Base-by-base conservation (phyloP, 2,329 filamentous ascomycete species). In the Pyrenophora tritici-repentis region DNA sequence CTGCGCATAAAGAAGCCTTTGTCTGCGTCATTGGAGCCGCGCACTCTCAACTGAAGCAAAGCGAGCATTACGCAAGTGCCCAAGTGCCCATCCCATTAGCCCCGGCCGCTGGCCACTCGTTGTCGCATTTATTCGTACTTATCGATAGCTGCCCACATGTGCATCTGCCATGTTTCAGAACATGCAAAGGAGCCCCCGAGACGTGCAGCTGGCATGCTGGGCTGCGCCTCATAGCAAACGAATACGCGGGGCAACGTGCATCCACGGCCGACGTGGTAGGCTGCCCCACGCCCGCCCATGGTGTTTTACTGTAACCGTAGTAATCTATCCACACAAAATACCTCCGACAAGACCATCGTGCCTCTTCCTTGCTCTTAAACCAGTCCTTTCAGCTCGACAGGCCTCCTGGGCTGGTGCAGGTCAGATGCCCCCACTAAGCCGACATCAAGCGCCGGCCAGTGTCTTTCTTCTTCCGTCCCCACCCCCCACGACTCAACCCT, bases 211-310 rank as follows among this genome's bases (percentile, higher is more conserved):
- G 51, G 57, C 54, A 50, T 55, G 22, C 50, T 34, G 41, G 45
- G 55, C 67, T 69, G 68, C 66, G 69, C 68, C 70, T 70, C 68
- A 55, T 52, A 50, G 54, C 51, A 59, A 59, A 64, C 56, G 57
- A 50, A 53, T 50, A 43, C 49, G 48, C 48, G 58, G 58, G 59
- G 58, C 66, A 59, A 51, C 40, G 62, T 44, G 37, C 54, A 60
- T 47, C 42, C 42, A 40, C 47, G 43, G 52, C 65, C 62, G 59
- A 31, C 67, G 62, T 70, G 66, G 68, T 63, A 65, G 59, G 53
- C 59, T 48, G 61, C 56, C 58, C 61, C 47, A 59, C 55, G 55
- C 36, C 36, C 41, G 48, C 10, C 43, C 14, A 20, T 48, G 33
- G 18, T 52, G 36, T 51, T 57, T 56, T 42, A 56, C 47, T 58